Evolutionary conservation across 169 alveolate genomes (phyloP).

Genomic region (Plasmodium billcollinsi): DNA sequence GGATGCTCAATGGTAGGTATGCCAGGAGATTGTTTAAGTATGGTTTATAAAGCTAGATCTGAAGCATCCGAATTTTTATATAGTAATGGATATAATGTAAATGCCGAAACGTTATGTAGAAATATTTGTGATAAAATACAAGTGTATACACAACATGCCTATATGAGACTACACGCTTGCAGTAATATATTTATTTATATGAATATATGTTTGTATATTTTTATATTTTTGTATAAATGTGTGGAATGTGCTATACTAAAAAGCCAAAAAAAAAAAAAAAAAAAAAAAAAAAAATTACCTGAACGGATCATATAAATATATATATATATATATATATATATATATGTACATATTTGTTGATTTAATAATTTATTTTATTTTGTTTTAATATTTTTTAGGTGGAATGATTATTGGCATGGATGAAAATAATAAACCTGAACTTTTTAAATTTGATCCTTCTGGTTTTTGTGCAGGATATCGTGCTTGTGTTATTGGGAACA

Average conservation of each 20-base stretch:
- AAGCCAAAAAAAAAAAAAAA: slow-evolving; percentile 20
- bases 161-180: slow-evolving; percentile 95
- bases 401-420: slow-evolving; percentile 94
- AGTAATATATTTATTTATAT: slow-evolving; percentile 74
- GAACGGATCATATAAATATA: slow-evolving; percentile 26
- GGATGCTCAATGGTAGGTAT: slow-evolving; percentile 87
- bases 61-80: slow-evolving; percentile 92
- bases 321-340: too few species aligned
- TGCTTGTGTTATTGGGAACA: slow-evolving; percentile 94
- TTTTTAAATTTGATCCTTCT: slow-evolving; percentile 97
- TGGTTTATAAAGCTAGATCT: slow-evolving; percentile 91
- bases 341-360: too few species aligned
- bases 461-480: slow-evolving; percentile 95
- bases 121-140: slow-evolving; percentile 94
- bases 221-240: too few species aligned
- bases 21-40: slow-evolving; percentile 92
- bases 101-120: slow-evolving; percentile 93
- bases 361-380: too few species aligned
- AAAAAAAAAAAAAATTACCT: slow-evolving; percentile 30
- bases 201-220: neutral
- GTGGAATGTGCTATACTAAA: too few species aligned
- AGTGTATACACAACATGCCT: slow-evolving; percentile 96
- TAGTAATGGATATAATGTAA: slow-evolving; percentile 94
- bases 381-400: slow-evolving; percentile 76
- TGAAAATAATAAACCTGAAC: slow-evolving; percentile 95